A percentile compares a stretch with the other conserved stretches of the same genome.
Evolutionary conservation across 345 rosid genomes (phyloP).

Genomic region (Cardiospermum halicacabum): DNA sequence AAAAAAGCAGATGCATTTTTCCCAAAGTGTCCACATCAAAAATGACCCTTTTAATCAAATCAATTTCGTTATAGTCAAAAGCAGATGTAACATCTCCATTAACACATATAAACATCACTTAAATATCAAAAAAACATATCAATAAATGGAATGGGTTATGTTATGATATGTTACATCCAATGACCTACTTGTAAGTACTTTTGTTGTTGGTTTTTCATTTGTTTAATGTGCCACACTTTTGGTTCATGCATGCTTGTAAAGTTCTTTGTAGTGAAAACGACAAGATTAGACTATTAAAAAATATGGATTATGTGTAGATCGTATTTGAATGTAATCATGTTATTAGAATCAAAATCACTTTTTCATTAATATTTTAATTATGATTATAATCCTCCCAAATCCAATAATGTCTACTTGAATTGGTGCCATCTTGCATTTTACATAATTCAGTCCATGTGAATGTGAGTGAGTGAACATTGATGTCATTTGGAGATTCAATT

Average conservation of each 20-base stretch:
- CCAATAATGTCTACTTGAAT: not conserved
- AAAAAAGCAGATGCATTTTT: not conserved
- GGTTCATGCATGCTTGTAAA: not conserved
- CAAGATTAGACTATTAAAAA: not conserved
- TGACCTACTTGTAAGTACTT: not conserved
- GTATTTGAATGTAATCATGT: conserved; percentile 10
- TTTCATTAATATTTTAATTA: not conserved
- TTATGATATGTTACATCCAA: not conserved
- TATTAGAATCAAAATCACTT: conserved; percentile 12
- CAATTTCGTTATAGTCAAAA: not conserved
- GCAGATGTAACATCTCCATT: no score
- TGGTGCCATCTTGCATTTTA: not conserved
- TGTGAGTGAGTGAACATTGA: not conserved
- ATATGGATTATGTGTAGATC: not conserved
- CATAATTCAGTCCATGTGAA: not conserved
- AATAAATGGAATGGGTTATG: not conserved
- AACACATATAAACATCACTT: not conserved
- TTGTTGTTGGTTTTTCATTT: not conserved
- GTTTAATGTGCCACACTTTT: not conserved
- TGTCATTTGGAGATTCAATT: not conserved
- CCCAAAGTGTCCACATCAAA: not conserved
- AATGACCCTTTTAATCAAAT: no score
- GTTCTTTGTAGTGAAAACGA: not conserved
- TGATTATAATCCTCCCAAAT: conserved; percentile 8
- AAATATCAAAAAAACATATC: not conserved